These are phyloP conservation scores for Begonia fuchsioides DNA, from an alignment of 306 rosid species.

Conservation along the genomic window DNA sequence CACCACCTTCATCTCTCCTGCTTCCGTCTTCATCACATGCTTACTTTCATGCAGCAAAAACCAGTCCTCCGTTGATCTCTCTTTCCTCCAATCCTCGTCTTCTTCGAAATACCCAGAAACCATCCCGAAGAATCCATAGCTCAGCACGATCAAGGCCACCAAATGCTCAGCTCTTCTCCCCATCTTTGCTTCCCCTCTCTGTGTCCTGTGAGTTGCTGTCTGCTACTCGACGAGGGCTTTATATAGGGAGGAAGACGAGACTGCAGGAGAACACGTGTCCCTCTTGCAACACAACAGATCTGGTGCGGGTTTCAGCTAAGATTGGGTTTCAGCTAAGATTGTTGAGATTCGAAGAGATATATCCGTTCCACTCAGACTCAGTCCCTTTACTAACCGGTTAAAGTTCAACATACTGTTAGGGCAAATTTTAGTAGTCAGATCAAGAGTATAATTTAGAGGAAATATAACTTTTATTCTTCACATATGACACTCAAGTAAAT, in stretches of 20 bases:
- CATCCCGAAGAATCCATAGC: conserved; percentile 30
- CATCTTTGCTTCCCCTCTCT: conserved; percentile 14
- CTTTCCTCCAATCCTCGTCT: conserved; percentile 10
- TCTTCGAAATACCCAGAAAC: conserved; percentile 18
- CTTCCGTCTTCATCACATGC: conserved; percentile 41
- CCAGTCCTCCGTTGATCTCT: conserved; percentile 12
- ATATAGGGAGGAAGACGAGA: conserved; percentile 16
- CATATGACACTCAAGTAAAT: too few species aligned
- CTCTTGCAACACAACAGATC: conserved; percentile 26
- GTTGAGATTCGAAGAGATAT: conserved; percentile 14
- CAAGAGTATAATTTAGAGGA: too few species aligned
- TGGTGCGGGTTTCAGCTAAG: too few species aligned
- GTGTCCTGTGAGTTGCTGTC: too few species aligned
- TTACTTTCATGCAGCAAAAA: conserved; percentile 34
- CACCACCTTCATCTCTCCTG: conserved; percentile 70
- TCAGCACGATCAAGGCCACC: conserved; percentile 36
- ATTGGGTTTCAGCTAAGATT: conserved; percentile 30
- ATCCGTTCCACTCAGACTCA: conserved; percentile 16
- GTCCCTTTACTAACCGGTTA: too few species aligned
- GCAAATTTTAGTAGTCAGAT: too few species aligned
- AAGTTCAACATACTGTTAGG: too few species aligned
- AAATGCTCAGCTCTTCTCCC: conserved; percentile 21
- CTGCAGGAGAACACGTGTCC: conserved; percentile 20
- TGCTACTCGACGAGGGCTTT: conserved; percentile 3
- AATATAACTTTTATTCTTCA: too few species aligned